Percentiles rank a stretch among this genome's conserved stretches.
Evolutionary conservation across 345 rosid species (phyloP).

Genomic region (Camelina laxa): DNA sequence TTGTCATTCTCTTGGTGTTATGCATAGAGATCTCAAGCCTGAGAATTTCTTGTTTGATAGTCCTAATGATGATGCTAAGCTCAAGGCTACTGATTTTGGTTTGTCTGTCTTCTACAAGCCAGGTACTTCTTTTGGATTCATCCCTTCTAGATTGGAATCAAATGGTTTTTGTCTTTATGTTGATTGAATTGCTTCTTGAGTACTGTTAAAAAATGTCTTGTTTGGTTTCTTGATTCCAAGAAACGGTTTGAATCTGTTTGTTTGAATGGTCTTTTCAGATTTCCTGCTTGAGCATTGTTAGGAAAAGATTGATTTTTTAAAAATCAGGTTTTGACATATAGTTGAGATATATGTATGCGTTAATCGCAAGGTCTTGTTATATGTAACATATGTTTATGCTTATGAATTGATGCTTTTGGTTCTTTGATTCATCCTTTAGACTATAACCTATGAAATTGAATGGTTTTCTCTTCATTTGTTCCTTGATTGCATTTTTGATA

Average conservation of each 20-base stretch:
- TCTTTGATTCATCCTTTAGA: neutral
- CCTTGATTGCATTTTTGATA: too few species aligned
- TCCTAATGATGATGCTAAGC: slow-evolving; percentile 72
- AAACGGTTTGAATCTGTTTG: neutral
- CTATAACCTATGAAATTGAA: too few species aligned
- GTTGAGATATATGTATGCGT: slow-evolving; percentile 1
- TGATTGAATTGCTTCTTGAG: slow-evolving; percentile 3
- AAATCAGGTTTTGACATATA: neutral
- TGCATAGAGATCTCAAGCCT: slow-evolving; percentile 98
- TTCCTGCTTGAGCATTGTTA: slow-evolving; percentile 27
- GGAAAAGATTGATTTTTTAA: neutral
- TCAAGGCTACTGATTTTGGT: slow-evolving; percentile 91
- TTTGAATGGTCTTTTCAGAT: slow-evolving; percentile 6
- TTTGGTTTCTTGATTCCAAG: slow-evolving; percentile 9
- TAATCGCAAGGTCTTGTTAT: neutral
- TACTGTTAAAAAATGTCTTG: slow-evolving; percentile 7
- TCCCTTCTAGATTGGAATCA: neutral
- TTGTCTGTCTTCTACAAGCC: slow-evolving; percentile 94
- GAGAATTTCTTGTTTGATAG: slow-evolving; percentile 95
- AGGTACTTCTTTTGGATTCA: slow-evolving; percentile 50
- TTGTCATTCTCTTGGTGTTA: slow-evolving; percentile 95
- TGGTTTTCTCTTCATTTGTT: too few species aligned
- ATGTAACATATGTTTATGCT: neutral
- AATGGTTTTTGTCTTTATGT: slow-evolving; percentile 5
- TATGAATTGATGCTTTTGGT: neutral